Evolutionary conservation across 1,139 yeast species (phyloP), one percentile per base, ranked within the genome.

Genomic region (Chernovozyma aurita): DNA sequence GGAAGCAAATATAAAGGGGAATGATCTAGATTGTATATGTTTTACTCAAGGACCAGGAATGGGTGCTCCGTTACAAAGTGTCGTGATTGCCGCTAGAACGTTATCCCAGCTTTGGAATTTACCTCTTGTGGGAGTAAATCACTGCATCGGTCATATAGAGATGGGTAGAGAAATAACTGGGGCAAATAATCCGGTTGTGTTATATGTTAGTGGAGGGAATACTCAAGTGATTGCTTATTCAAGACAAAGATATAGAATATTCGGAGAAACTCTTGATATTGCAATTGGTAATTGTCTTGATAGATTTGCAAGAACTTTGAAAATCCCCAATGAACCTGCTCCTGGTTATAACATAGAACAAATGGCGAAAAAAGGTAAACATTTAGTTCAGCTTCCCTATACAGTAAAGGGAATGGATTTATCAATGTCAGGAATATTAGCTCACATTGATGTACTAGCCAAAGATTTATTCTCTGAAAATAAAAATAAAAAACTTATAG

Each of bases 81-180:
- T 88, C 28, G 97, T 85, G 2, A 70, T 92, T 31, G 95, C 95
- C 1, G 98, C 98, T 2, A 70, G 99, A 51, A 81, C 97, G 0
- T 63, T 90, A 32, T 70, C 92, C 15, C 79, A 83, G 46, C 55
- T 92, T 50, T 88, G 95, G 95, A 55, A 75, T 4, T 65, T 85
- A 22, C 98, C 98, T 0, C 58, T 92, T 27, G 83, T 92, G 4
- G 98, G 97, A 0, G 98, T 94, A 1, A 94, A 92, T 51, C 98
- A 92, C 58, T 92, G 99, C 61, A 80, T 92, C 18, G 99, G 98
- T 0, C 98, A 92, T 59, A 92, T 92, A 41, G 99, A 94, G 56
- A 92, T 92, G 99, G 99, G 99, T 3, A 66, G 99, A 44, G 98
- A 92, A 53, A 90, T 92, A 51, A 92, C 99, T 0, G 95, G 95